Percentiles rank a stretch among this genome's conserved stretches.
phyloP scores from a whole-genome alignment of 441 rosid genomes.

The Hura crepitans region DNA sequence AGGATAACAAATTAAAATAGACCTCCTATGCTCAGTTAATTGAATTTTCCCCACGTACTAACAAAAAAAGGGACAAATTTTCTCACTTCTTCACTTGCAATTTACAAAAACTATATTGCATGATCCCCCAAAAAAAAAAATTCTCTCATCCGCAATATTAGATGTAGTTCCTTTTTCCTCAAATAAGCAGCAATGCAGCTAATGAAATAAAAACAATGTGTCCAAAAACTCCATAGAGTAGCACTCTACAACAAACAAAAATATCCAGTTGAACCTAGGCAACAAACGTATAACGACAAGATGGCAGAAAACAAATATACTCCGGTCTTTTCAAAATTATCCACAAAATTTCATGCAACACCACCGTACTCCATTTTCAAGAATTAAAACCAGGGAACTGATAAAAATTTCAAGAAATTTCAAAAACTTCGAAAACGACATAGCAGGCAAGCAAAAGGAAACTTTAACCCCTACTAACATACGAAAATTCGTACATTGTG shows the following conservation, averaged over 20 bases:
- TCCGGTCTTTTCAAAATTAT: not conserved
- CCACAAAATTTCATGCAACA: constrained; percentile 10
- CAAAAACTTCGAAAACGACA: constrained; percentile 1
- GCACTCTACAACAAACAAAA: not conserved
- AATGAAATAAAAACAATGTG: not conserved
- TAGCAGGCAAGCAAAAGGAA: not conserved
- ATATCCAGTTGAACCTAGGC: not conserved
- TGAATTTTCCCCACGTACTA: not conserved
- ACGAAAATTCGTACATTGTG: constrained; percentile 32
- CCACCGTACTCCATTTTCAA: constrained; percentile 16
- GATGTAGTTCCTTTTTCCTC: constrained; percentile 6
- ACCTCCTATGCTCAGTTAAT: not conserved
- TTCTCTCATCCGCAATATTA: not conserved
- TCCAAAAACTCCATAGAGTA: not conserved
- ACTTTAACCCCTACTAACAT: not conserved
- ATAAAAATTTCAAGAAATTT: not conserved
- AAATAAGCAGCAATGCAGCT: constrained; percentile 30
- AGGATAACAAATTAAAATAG: not conserved
- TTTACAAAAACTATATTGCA: not conserved
- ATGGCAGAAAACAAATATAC: constrained; percentile 6
- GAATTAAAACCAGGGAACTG: constrained; percentile 12
- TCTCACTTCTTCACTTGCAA: not conserved
- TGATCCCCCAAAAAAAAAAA: not conserved
- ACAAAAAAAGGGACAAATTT: not conserved
- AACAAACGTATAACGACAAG: not conserved